Base-by-base conservation (phyloP, 1,284 basidiomycete species). In the Pyrrhoderma lamaoense region DNA sequence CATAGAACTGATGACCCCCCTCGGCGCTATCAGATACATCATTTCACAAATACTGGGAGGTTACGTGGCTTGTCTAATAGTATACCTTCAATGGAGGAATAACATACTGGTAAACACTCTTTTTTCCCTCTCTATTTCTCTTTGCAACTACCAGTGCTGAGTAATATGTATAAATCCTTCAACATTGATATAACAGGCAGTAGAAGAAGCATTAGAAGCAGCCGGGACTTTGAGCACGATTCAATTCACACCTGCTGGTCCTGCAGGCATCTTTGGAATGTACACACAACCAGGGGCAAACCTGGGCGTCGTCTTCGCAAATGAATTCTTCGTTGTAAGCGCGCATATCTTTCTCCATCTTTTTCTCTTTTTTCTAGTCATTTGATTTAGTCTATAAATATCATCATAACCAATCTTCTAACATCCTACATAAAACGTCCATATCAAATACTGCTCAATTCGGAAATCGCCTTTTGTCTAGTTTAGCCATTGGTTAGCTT, bases 241-340 rank as follows among this genome's bases (percentile, higher is more conserved):
- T 11, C 69, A 76, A 59, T 85, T 82, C 63, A 78, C 78, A 0
- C 73, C 80, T 3, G 65, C 65, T n/a, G 80, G 82, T 2, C 74
- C 79, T 1, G 80, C 75, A 11, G 83, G 83, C 3, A 75, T 80
- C 48, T 80, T 86, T 51, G 83, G 67, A 2, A 65, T 84, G 38
- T 77, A 74, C 52, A 66, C 73, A 4, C 54, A 66, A 2, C 69
- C 76, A 14, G 77, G 76, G 3, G 65, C 73, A 42, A 75, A 72
- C 42, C 63, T 84, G 16, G 67, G 70, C n/a, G 69, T 73, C 14
- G 73, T 71, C 35, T 78, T 84, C 60, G 63, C 85, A 52, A 86
- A 82, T 61, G 84, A 86, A 56, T 82, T 84, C 57, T 67, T 82
- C 40, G 74, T 70, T 42, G 82, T 85, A 60, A 59, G 76, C n/a